Evolutionary conservation across 176 grass and related monocot species (phyloP).

Genomic region (Typha latifolia): DNA sequence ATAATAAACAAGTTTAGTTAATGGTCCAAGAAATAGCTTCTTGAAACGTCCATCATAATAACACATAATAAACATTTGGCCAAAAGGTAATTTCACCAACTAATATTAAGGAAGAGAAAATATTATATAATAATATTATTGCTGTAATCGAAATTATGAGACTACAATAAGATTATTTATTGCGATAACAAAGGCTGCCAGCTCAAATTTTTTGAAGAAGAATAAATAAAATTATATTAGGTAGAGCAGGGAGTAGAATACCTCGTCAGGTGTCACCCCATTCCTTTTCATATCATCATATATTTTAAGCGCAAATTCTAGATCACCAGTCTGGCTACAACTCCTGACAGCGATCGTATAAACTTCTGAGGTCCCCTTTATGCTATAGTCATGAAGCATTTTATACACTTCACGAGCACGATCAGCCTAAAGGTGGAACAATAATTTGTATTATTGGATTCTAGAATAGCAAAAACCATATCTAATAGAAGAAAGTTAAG

Average conservation of each 20-base stretch:
- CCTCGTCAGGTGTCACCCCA: conserved; percentile 88
- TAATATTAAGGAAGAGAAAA: too few relatives aligned
- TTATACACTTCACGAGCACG: conserved; percentile 78
- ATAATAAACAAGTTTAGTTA: too few relatives aligned
- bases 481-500: not conserved
- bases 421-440: conserved; percentile 46
- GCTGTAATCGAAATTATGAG: too few relatives aligned
- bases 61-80: too few relatives aligned
- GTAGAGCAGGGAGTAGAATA: conserved; percentile 27
- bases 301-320: conserved; percentile 79
- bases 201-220: not conserved
- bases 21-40: too few relatives aligned
- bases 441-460: not conserved
- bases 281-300: conserved; percentile 97
- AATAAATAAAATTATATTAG: conserved; percentile 14
- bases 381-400: conserved; percentile 83
- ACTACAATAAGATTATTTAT: too few relatives aligned
- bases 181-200: too few relatives aligned
- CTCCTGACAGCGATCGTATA: conserved; percentile 93
- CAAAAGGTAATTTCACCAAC: too few relatives aligned
- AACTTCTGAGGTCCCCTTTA: conserved; percentile 87
- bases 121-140: too few relatives aligned
- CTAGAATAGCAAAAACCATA: not conserved
- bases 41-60: too few relatives aligned
- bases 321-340: conserved; percentile 86